A percentile compares a stretch with the other conserved stretches of the same genome.
Conservation (phyloP, 345 rosid species). For the Stellera chamaejasme region DNA sequence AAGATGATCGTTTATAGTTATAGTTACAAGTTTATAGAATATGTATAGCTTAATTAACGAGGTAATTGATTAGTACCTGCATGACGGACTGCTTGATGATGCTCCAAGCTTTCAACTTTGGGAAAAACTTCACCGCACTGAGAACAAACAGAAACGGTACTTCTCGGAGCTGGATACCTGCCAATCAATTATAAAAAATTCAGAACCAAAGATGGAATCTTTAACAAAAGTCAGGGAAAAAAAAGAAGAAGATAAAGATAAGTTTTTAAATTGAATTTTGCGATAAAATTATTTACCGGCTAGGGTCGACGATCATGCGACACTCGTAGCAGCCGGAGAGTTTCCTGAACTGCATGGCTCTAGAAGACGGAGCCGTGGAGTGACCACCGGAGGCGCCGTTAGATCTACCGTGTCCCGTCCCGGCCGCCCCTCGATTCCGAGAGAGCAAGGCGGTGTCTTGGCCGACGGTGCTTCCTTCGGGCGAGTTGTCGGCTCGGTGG, state of each 20-base stretch:
- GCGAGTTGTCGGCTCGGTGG: conserved; percentile 89
- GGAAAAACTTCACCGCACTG: conserved; percentile 97
- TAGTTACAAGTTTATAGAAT: too few relatives aligned
- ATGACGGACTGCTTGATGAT: conserved; percentile 95
- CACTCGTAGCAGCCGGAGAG: conserved; percentile 98
- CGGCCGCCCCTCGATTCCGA: conserved; percentile 40
- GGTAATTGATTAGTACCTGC: conserved; percentile 45
- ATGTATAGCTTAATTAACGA: neutral
- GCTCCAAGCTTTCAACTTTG: conserved; percentile 86
- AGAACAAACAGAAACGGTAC: conserved; percentile 60
- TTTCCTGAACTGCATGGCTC: conserved; percentile 89
- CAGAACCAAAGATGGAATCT: too few relatives aligned
- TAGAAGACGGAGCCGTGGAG: conserved; percentile 39
- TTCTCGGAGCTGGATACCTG: conserved; percentile 73
- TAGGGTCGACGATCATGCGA: conserved; percentile 86
- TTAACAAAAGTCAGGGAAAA: neutral
- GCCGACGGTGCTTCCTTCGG: conserved; percentile 60
- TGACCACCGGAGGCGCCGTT: conserved; percentile 22
- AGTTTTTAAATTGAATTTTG: too few relatives aligned
- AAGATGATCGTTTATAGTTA: too few relatives aligned
- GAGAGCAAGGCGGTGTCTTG: conserved; percentile 55
- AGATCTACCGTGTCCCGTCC: conserved; percentile 48
- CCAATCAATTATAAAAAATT: neutral
- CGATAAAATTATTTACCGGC: conserved; percentile 40
- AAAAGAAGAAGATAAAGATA: too few relatives aligned